Percentiles rank a stretch among this genome's conserved stretches.
Evolutionary conservation across 345 rosid species (phyloP).

Genomic region (Linum lewisii): DNA sequence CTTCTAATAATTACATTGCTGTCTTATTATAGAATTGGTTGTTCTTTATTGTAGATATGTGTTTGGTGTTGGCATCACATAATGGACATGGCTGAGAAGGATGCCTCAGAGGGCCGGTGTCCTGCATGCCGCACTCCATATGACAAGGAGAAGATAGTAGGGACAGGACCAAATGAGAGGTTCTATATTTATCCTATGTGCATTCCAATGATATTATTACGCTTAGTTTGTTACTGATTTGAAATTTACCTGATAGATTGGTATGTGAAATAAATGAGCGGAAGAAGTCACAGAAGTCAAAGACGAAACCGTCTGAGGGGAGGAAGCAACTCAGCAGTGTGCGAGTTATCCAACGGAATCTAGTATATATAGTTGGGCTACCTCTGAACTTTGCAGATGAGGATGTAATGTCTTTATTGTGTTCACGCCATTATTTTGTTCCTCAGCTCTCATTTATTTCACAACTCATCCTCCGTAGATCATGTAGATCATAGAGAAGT

Average conservation of each 20-base stretch:
- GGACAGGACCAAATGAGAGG: conserved; percentile 73
- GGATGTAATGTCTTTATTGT: conserved; percentile 37
- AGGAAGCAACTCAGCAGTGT: conserved; percentile 75
- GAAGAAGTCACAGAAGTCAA: conserved; percentile 62
- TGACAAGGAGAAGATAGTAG: conserved; percentile 91
- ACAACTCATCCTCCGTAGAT: neutral
- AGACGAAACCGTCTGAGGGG: conserved; percentile 55
- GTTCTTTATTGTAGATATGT: conserved; percentile 45
- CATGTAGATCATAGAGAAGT: neutral
- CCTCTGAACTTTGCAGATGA: conserved; percentile 86
- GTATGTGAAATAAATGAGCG: conserved; percentile 65
- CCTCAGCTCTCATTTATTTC: neutral
- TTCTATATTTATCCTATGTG: conserved; percentile 14
- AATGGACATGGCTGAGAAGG: conserved; percentile 95
- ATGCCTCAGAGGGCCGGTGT: conserved; percentile 74
- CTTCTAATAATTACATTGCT: neutral
- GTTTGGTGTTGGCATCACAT: conserved; percentile 98
- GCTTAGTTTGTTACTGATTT: neutral
- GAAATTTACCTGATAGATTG: conserved; percentile 28
- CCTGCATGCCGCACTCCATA: conserved; percentile 86
- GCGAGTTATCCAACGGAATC: conserved; percentile 74
- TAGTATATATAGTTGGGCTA: conserved; percentile 85
- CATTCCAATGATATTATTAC: neutral
- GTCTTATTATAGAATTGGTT: neutral
- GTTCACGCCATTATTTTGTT: neutral